These are phyloP conservation scores for Colletotrichum nymphaeae DNA, from an alignment of 2,329 filamentous ascomycete species.

Conservation along the genomic window DNA sequence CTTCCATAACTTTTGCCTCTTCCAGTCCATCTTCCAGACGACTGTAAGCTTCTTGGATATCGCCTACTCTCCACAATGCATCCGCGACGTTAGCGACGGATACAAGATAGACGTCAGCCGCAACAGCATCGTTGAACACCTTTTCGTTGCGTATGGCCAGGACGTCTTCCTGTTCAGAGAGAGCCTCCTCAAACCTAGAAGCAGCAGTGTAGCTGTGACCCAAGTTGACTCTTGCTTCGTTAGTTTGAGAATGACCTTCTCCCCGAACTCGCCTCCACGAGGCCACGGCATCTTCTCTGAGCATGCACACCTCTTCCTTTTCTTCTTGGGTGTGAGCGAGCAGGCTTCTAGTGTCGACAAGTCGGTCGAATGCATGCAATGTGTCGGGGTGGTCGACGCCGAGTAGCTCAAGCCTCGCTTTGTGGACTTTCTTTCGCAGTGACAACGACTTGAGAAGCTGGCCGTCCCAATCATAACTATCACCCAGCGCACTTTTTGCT, in stretches of 20 bases:
- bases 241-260: background rate
- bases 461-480: slow-evolving; percentile 7
- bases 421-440: background rate
- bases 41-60: background rate
- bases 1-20: background rate
- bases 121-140: background rate
- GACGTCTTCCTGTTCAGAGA: background rate
- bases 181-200: background rate
- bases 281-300: background rate
- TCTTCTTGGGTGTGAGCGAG: background rate
- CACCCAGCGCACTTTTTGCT: background rate
- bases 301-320: background rate
- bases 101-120: background rate
- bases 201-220: background rate
- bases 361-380: background rate
- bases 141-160: background rate
- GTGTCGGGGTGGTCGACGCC: background rate
- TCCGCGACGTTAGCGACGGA: background rate
- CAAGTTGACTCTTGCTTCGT: slow-evolving; percentile 1
- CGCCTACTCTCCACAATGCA: background rate
- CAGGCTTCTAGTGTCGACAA: background rate
- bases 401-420: background rate
- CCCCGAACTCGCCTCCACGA: background rate
- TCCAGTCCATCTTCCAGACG: background rate
- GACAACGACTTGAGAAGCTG: background rate